Conservation (phyloP, 176 grass and related monocot species). For the Cymbopogon citratus region DNA sequence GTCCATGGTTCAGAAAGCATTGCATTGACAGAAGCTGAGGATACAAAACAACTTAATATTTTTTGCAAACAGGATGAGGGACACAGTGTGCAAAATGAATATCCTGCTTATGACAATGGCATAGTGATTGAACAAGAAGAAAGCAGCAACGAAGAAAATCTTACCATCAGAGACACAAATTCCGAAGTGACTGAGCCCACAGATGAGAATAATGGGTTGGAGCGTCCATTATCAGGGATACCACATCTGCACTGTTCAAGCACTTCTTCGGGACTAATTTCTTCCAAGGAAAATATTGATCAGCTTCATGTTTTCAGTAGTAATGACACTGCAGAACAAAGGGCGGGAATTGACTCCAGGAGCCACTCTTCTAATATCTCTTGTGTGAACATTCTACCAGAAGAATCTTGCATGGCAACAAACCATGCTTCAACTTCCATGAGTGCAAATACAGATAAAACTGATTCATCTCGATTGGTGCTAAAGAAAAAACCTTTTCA, state of each 20-base stretch:
- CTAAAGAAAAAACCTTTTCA: slow-evolving; percentile 40
- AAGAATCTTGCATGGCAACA: slow-evolving; percentile 16
- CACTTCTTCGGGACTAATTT: slow-evolving; percentile 14
- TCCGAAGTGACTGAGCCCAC: not conserved
- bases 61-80: slow-evolving; percentile 16
- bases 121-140: slow-evolving; percentile 17
- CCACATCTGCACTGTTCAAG: not conserved
- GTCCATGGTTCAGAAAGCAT: slow-evolving; percentile 24
- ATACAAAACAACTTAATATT: not conserved
- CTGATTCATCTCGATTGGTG: slow-evolving; percentile 14
- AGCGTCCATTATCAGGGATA: slow-evolving; percentile 16
- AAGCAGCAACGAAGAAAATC: not conserved
- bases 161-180: not conserved
- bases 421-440: not conserved
- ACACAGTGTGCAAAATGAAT: slow-evolving; percentile 18
- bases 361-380: slow-evolving; percentile 20
- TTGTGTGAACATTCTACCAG: slow-evolving; percentile 18
- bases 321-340: slow-evolving; percentile 11
- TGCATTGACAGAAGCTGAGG: not conserved
- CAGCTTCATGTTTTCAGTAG: slow-evolving; percentile 11
- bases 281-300: not conserved
- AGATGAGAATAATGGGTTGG: slow-evolving; percentile 16
- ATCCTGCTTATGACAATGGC: slow-evolving; percentile 22
- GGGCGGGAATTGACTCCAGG: not conserved
- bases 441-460: slow-evolving; percentile 13